Conservation (phyloP, 2,329 filamentous ascomycete genomes). For the Seiridium cupressi region DNA sequence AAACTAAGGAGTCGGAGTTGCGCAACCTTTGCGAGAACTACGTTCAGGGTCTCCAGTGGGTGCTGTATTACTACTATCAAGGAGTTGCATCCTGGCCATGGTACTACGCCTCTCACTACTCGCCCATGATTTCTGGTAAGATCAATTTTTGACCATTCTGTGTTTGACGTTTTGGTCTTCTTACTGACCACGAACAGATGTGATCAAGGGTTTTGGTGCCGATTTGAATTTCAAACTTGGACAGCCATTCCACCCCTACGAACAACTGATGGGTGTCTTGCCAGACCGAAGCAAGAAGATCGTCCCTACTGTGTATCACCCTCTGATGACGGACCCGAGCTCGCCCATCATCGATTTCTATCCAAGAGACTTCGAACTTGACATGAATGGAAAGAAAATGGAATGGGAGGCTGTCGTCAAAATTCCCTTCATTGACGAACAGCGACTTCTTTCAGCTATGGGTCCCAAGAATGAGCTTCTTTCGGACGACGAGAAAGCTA, state of each 20-base stretch:
- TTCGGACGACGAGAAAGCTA: conserved; percentile 72
- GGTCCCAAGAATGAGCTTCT: conserved; percentile 76
- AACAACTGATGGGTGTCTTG: conserved; percentile 97
- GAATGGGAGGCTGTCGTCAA: conserved; percentile 99
- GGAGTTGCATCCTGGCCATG: conserved; percentile 98
- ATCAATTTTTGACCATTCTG: not conserved
- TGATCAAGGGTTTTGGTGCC: conserved; percentile 81
- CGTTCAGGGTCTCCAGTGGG: conserved; percentile 96
- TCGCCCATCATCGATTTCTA: conserved; percentile 99
- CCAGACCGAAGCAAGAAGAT: conserved; percentile 97
- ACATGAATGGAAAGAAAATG: conserved; percentile 99
- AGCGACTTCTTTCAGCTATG: conserved; percentile 82
- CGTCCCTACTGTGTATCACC: conserved; percentile 82
- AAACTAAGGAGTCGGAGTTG: conserved; percentile 74
- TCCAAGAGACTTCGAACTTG: conserved; percentile 91
- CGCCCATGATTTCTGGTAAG: conserved; percentile 86
- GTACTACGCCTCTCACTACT: conserved; percentile 97
- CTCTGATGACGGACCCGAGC: conserved; percentile 84
- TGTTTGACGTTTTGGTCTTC: not conserved
- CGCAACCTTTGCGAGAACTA: conserved; percentile 89
- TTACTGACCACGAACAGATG: conserved; percentile 55
- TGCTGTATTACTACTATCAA: conserved; percentile 95
- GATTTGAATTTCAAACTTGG: conserved; percentile 91
- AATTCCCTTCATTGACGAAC: conserved; percentile 97
- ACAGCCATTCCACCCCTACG: conserved; percentile 90